These are phyloP conservation scores for Petasospora fabianii DNA, from an alignment of 1,139 yeast genomes.

Conservation along the genomic window DNA sequence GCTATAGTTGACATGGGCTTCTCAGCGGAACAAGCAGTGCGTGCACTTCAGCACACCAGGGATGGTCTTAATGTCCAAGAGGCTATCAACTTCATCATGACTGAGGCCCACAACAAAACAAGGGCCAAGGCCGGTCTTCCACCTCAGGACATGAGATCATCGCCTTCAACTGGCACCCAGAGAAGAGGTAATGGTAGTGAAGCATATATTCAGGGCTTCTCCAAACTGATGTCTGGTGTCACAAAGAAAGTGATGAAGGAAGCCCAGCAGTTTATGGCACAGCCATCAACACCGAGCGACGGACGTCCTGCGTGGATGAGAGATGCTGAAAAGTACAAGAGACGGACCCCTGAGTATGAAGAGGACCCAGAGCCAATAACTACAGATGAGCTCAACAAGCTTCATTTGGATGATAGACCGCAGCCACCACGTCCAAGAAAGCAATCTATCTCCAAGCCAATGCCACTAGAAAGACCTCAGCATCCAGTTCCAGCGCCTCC, in stretches of 20 bases:
- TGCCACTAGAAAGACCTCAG: background rate
- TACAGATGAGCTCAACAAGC: conserved; percentile 14
- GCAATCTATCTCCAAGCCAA: conserved; percentile 12
- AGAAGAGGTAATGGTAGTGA: conserved; percentile 10
- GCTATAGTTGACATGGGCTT: conserved; percentile 82
- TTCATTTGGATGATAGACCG: conserved; percentile 11
- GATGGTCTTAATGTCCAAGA: conserved; percentile 59
- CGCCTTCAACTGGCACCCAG: conserved; percentile 1
- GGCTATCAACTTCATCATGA: conserved; percentile 70
- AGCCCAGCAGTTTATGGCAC: conserved; percentile 64
- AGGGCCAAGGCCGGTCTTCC: conserved; percentile 23
- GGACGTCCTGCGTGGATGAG: conserved; percentile 81
- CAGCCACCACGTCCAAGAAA: conserved; percentile 15
- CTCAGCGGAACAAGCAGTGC: conserved; percentile 53
- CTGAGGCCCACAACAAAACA: conserved; percentile 44
- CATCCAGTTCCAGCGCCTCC: background rate
- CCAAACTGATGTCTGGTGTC: conserved; percentile 23
- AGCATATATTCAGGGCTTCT: conserved; percentile 22
- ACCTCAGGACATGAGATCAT: conserved; percentile 6
- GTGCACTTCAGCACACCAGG: conserved; percentile 51
- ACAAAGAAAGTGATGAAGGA: conserved; percentile 48
- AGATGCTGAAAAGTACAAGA: conserved; percentile 45
- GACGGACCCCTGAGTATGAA: conserved; percentile 13
- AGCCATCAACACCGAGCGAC: conserved; percentile 35
- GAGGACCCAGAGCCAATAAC: conserved; percentile 25